Evolutionary conservation across 495 filamentous ascomycete species (phyloP).

Genomic region (Staphylotrichum longicolle): DNA sequence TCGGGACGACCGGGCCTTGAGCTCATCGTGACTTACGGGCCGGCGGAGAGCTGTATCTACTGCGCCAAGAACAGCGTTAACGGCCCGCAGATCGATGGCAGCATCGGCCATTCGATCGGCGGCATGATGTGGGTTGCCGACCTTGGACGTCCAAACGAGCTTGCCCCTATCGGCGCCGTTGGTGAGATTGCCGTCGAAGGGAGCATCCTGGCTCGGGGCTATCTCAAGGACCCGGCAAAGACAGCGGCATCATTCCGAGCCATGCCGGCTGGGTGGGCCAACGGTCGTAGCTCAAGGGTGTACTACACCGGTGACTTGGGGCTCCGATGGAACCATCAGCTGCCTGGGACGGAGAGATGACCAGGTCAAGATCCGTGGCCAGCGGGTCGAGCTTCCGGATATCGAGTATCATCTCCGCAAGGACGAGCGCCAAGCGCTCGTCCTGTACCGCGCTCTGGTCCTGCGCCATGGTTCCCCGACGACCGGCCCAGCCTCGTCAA

Average conservation of each 20-base stretch:
- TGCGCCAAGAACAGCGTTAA: not conserved
- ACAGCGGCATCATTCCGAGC: slow-evolving; percentile 30
- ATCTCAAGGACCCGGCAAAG: slow-evolving; percentile 23
- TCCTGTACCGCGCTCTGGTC: slow-evolving; percentile 20
- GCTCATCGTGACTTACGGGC: slow-evolving; percentile 53
- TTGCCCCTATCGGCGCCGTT: slow-evolving; percentile 43
- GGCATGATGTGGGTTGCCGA: slow-evolving; percentile 30
- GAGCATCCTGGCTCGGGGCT: slow-evolving; percentile 33
- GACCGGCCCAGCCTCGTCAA: not conserved
- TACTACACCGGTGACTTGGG: slow-evolving; percentile 62
- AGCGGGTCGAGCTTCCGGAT: slow-evolving; percentile 45
- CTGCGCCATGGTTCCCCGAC: slow-evolving; percentile 17
- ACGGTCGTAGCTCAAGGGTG: slow-evolving; percentile 25
- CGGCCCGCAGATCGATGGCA: slow-evolving; percentile 13
- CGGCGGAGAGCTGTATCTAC: slow-evolving; percentile 44
- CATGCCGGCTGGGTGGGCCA: slow-evolving; percentile 9
- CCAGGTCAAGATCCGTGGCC: slow-evolving; percentile 43
- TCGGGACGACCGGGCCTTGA: slow-evolving; percentile 33
- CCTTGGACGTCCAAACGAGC: slow-evolving; percentile 26
- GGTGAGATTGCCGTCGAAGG: slow-evolving; percentile 51
- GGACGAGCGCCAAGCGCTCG: slow-evolving; percentile 22
- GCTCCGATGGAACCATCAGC: slow-evolving; percentile 44
- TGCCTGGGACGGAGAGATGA: slow-evolving; percentile 43
- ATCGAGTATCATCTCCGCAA: slow-evolving; percentile 48
- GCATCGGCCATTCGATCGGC: slow-evolving; percentile 24